Conservation (phyloP, 2,329 filamentous ascomycete species). For the Diaporthe australafricana region DNA sequence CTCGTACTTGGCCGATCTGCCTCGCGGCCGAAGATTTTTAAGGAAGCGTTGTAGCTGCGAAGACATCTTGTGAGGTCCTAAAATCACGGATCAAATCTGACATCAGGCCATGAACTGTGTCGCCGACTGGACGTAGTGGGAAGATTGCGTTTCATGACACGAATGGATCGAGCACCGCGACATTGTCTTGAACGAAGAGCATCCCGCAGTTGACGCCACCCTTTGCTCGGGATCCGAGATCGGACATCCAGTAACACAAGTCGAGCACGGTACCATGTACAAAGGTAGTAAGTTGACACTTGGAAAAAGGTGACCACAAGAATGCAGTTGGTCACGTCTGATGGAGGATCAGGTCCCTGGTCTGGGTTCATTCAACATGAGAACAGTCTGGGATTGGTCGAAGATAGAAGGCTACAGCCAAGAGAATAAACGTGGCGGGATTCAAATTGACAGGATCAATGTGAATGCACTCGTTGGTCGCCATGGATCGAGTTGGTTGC, state of each 20-base stretch:
- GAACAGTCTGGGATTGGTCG: background rate
- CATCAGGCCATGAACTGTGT: background rate
- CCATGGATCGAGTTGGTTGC: background rate
- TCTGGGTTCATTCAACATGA: background rate
- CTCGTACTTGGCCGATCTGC: background rate
- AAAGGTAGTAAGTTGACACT: background rate
- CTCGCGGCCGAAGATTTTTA: background rate
- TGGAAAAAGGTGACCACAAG: background rate
- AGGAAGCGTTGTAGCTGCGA: background rate
- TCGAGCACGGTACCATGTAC: background rate
- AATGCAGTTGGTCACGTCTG: background rate
- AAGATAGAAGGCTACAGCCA: background rate
- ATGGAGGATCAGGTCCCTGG: background rate
- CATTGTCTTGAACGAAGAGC: background rate
- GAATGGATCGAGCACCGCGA: background rate
- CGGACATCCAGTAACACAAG: background rate
- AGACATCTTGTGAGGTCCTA: background rate
- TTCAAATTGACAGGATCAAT: background rate
- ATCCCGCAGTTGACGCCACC: background rate
- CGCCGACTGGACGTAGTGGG: background rate
- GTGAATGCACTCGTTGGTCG: background rate
- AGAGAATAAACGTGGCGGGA: background rate
- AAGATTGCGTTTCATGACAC: background rate
- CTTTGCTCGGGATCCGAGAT: background rate
- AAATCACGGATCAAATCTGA: too few relatives aligned